A percentile compares a stretch with the other conserved stretches of the same genome.
Conservation (phyloP, 495 filamentous ascomycete genomes). For the Aspergillus affinis region DNA sequence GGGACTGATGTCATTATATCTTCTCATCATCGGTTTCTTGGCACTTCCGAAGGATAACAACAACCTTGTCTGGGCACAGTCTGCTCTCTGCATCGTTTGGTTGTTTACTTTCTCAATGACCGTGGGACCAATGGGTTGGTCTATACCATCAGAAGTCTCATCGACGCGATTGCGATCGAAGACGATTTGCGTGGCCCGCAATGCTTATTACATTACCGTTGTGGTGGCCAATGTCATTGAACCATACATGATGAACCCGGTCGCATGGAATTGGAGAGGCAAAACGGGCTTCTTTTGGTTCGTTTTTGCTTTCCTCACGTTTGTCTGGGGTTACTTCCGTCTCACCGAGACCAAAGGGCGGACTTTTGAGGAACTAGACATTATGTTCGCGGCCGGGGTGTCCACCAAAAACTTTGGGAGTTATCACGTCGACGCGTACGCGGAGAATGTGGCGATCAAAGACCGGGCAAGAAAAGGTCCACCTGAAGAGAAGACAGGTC, state of each 20-base stretch:
- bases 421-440: slow-evolving; percentile 20
- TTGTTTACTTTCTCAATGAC: slow-evolving; percentile 38
- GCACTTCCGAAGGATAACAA: slow-evolving; percentile 23
- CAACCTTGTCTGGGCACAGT: slow-evolving; percentile 28
- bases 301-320: slow-evolving; percentile 20
- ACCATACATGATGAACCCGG: slow-evolving; percentile 38
- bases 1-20: slow-evolving; percentile 36
- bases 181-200: slow-evolving; percentile 38
- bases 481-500: neutral
- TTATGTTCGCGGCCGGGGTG: slow-evolving; percentile 54
- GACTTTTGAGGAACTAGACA: slow-evolving; percentile 57
- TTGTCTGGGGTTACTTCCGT: slow-evolving; percentile 40
- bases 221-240: slow-evolving; percentile 33
- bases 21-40: slow-evolving; percentile 44
- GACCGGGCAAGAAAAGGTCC: slow-evolving; percentile 1
- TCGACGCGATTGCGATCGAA: slow-evolving; percentile 39
- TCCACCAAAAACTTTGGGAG: slow-evolving; percentile 46
- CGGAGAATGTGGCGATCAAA: slow-evolving; percentile 4
- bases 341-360: slow-evolving; percentile 46
- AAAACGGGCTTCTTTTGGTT: slow-evolving; percentile 44
- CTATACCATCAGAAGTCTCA: slow-evolving; percentile 35
- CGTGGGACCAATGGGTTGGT: slow-evolving; percentile 42
- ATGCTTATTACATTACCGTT: slow-evolving; percentile 30
- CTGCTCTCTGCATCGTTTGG: slow-evolving; percentile 40
- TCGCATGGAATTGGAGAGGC: slow-evolving; percentile 39